phyloP scores from a whole-genome alignment of 1,284 basidiomycete genomes.

The Testicularia cyperi region DNA sequence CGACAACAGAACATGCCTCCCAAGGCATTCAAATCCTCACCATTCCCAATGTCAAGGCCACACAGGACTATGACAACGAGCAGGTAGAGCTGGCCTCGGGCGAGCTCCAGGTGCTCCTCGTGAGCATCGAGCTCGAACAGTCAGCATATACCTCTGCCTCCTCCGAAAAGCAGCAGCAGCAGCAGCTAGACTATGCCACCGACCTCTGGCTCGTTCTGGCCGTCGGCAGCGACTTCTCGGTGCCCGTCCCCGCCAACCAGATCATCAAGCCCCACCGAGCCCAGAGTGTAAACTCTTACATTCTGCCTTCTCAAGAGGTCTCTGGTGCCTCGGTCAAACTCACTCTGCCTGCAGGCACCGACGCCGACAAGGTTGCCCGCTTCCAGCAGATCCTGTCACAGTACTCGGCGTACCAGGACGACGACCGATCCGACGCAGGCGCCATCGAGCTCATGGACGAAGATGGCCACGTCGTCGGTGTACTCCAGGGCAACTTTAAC shows the following conservation, averaged over 20 bases:
- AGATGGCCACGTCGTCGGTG: constrained; percentile 41
- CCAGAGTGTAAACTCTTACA: constrained; percentile 13
- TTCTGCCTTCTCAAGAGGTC: constrained; percentile 38
- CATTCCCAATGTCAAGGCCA: constrained; percentile 21
- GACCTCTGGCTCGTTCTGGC: constrained; percentile 44
- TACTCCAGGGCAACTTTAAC: constrained; percentile 30
- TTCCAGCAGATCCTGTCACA: constrained; percentile 45
- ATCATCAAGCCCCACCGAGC: constrained; percentile 23
- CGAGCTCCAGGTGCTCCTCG: constrained; percentile 26
- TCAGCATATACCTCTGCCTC: constrained; percentile 1
- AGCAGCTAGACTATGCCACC: constrained; percentile 20
- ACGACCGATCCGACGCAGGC: constrained; percentile 29
- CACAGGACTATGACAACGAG: constrained; percentile 39
- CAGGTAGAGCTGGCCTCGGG: constrained; percentile 29
- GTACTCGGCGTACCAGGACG: constrained; percentile 41
- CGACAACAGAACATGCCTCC: constrained; percentile 8
- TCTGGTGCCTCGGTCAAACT: constrained; percentile 40
- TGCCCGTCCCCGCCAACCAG: constrained; percentile 37
- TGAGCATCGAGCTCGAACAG: constrained; percentile 31
- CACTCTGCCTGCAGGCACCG: constrained; percentile 13
- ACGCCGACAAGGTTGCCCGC: constrained; percentile 5
- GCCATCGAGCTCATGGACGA: constrained; percentile 47
- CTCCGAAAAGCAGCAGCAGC: background rate
- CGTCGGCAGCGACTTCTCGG: constrained; percentile 30
- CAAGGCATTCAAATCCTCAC: constrained; percentile 29